These are phyloP conservation scores for Crithidia acanthocephali DNA, from an alignment of 208 protist genomes.

Conservation along the genomic window DNA sequence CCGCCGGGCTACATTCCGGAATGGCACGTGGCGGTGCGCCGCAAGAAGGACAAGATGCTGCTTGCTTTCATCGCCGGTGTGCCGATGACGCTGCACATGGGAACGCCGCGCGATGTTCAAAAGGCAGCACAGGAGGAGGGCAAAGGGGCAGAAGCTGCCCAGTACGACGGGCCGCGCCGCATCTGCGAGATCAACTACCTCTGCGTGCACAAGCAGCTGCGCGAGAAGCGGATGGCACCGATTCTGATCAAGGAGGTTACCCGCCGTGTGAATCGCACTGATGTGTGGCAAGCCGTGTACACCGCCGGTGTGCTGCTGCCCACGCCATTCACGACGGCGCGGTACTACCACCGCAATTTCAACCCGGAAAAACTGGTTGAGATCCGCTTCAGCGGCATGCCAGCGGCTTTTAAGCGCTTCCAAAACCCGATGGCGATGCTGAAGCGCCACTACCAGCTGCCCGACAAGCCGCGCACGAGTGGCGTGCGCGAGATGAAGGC, in stretches of 20 bases:
- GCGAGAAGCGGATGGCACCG: slow-evolving; percentile 97
- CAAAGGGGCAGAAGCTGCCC: slow-evolving; percentile 13
- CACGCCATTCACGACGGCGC: slow-evolving; percentile 93
- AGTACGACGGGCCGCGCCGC: slow-evolving; percentile 51
- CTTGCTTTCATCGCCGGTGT: slow-evolving; percentile 98
- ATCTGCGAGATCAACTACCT: slow-evolving; percentile 99
- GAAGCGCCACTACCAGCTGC: slow-evolving; percentile 76
- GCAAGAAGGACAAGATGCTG: slow-evolving; percentile 88
- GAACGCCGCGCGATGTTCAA: slow-evolving; percentile 37
- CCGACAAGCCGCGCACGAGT: slow-evolving; percentile 48
- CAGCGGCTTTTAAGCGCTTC: slow-evolving; percentile 66
- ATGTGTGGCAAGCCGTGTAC: slow-evolving; percentile 98
- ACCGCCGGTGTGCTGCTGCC: slow-evolving; percentile 98
- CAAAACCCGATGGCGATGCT: slow-evolving; percentile 85
- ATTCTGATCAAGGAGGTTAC: slow-evolving; percentile 99
- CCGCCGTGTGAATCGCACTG: slow-evolving; percentile 95
- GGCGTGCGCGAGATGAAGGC: slow-evolving; percentile 79
- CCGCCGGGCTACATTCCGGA: slow-evolving; percentile 95
- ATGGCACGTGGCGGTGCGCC: slow-evolving; percentile 98
- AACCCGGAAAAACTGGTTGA: slow-evolving; percentile 98
- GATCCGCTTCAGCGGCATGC: slow-evolving; percentile 79
- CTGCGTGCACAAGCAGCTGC: slow-evolving; percentile 99
- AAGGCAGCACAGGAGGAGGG: slow-evolving; percentile 23
- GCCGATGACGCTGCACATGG: slow-evolving; percentile 90
- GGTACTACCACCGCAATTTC: slow-evolving; percentile 98